Evolutionary conservation across 345 rosid genomes (phyloP).

Genomic region (Combretum micranthum): DNA sequence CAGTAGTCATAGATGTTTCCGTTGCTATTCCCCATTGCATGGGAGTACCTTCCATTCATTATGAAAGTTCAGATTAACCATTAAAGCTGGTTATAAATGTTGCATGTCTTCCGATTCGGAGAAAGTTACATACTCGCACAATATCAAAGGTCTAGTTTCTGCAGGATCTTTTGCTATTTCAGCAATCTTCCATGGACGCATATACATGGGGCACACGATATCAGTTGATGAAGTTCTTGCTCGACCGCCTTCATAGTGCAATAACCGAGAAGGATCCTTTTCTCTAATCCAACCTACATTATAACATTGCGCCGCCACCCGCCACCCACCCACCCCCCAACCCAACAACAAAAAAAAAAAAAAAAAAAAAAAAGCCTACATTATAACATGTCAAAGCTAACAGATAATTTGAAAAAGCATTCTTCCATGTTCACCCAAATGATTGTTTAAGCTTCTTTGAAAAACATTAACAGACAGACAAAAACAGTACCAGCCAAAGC

Average conservation of each 20-base stretch:
- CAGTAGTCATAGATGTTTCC: constrained; percentile 87
- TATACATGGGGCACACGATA: constrained; percentile 95
- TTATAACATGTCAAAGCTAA: too few relatives aligned
- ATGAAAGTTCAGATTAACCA: neutral
- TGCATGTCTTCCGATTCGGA: too few relatives aligned
- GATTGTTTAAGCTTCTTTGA: too few relatives aligned
- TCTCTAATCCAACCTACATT: constrained; percentile 76
- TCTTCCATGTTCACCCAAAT: too few relatives aligned
- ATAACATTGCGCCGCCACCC: too few relatives aligned
- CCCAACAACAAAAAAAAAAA: too few relatives aligned
- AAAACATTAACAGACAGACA: too few relatives aligned
- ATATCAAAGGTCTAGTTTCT: constrained; percentile 85
- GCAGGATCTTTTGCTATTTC: constrained; percentile 78
- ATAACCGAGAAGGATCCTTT: constrained; percentile 64
- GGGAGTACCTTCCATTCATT: constrained; percentile 72
- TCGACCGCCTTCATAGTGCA: constrained; percentile 99
- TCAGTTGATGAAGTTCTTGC: constrained; percentile 90
- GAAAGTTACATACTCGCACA: constrained; percentile 79
- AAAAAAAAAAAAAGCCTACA: too few relatives aligned
- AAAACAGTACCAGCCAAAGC: constrained; percentile 69
- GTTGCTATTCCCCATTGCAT: constrained; percentile 95
- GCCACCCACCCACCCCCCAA: too few relatives aligned
- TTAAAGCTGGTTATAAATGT: too few relatives aligned
- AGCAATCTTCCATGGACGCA: constrained; percentile 95
- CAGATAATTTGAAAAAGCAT: too few relatives aligned